Evolutionary conservation across 352 stramenopile species (phyloP).

Genomic region (Phytopythium helicoides): DNA sequence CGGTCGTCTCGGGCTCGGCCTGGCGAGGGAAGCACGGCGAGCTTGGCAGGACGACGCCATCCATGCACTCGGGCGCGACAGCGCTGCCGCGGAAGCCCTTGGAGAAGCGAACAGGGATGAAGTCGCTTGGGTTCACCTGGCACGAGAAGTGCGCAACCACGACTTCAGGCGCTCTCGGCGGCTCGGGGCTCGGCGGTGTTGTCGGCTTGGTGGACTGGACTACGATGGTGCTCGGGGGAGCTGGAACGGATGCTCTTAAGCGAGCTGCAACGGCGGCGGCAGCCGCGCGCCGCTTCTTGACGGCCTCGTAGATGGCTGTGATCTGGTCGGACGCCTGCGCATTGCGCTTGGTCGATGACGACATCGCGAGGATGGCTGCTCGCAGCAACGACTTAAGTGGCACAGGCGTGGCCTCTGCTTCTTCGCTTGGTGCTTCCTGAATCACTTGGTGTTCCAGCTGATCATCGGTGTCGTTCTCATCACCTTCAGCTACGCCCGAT

Average conservation of each 20-base stretch:
- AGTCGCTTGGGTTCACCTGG: not conserved
- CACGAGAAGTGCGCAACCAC: not conserved
- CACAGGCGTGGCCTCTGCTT: constrained; percentile 7
- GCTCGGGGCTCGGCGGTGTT: too few relatives aligned
- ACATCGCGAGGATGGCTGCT: constrained; percentile 67
- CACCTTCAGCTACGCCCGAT: not conserved
- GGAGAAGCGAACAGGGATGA: constrained; percentile 9
- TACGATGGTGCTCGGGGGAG: too few relatives aligned
- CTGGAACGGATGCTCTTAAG: too few relatives aligned
- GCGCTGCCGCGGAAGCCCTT: constrained; percentile 17
- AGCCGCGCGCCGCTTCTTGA: constrained; percentile 10
- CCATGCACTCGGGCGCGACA: constrained; percentile 33
- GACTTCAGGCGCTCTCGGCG: too few relatives aligned
- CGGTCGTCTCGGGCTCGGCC: constrained; percentile 8
- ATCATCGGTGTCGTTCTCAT: not conserved
- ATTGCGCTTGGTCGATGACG: constrained; percentile 48
- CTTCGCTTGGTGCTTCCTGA: constrained; percentile 8
- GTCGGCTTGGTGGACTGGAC: too few relatives aligned
- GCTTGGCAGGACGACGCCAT: constrained; percentile 41
- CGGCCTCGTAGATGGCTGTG: constrained; percentile 35
- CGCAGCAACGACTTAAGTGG: constrained; percentile 57
- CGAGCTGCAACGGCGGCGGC: not conserved
- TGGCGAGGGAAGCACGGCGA: constrained; percentile 15
- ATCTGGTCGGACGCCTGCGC: constrained; percentile 34
- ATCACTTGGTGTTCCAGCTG: too few relatives aligned